Evolutionary conservation across 2,329 filamentous ascomycete species (phyloP).

Genomic region (Cladosporium sp.): DNA sequence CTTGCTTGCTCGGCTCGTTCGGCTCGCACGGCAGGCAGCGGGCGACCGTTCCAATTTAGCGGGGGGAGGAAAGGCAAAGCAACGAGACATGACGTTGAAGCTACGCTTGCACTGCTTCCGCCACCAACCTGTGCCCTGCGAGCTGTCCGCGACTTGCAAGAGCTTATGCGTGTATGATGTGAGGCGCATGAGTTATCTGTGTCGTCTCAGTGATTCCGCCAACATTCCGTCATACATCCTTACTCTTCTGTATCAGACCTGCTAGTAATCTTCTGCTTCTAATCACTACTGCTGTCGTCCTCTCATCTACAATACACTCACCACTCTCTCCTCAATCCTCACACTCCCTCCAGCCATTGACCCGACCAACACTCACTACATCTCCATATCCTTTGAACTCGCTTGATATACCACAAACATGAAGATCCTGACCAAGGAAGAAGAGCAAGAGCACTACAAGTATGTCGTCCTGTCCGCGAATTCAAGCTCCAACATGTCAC

Average conservation of each 20-base stretch:
- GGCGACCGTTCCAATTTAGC: neutral
- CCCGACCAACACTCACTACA: neutral
- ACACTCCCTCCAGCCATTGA: neutral
- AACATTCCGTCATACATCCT: conserved; percentile 12
- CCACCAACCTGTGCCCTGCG: too few species aligned
- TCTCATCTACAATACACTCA: neutral
- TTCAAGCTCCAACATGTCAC: neutral
- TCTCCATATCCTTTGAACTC: neutral
- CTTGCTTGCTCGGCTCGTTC: neutral
- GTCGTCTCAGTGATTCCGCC: conserved; percentile 1
- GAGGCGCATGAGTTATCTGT: too few species aligned
- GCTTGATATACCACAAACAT: conserved; percentile 45
- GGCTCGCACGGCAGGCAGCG: neutral
- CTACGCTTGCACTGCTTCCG: too few species aligned
- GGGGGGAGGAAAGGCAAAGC: neutral
- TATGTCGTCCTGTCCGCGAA: conserved; percentile 31
- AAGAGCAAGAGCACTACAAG: conserved; percentile 82
- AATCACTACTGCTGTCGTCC: too few species aligned
- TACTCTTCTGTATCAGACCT: too few species aligned
- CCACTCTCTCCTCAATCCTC: neutral
- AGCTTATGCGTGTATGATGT: too few species aligned
- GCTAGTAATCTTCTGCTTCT: neutral
- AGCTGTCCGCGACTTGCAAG: too few species aligned
- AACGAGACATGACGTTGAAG: neutral
- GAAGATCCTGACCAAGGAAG: conserved; percentile 95